Percentiles rank a stretch among this genome's conserved stretches.
These are phyloP conservation scores for Lentinus tigrinus DNA, from an alignment of 768 basidiomycete species.

Conservation along the genomic window DNA sequence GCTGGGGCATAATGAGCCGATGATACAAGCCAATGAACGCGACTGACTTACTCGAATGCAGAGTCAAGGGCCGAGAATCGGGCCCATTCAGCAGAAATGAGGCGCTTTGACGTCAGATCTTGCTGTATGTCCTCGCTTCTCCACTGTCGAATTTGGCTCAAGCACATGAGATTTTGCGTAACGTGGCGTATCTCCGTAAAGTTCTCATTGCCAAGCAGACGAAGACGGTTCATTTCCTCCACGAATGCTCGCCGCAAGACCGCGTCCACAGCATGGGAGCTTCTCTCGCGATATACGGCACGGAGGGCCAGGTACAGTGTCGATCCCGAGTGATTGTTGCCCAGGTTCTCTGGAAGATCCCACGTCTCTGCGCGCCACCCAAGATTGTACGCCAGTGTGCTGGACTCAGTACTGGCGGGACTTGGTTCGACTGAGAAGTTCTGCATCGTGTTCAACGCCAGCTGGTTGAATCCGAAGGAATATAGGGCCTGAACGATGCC, in stretches of 20 bases:
- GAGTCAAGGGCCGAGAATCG: conserved; percentile 48
- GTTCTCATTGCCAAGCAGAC: conserved; percentile 71
- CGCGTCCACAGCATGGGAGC: conserved; percentile 44
- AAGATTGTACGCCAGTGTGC: conserved; percentile 59
- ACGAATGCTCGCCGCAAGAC: conserved; percentile 51
- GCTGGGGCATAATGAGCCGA: conserved; percentile 35
- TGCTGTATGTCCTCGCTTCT: conserved; percentile 36
- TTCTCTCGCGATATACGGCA: conserved; percentile 79
- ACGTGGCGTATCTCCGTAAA: conserved; percentile 72
- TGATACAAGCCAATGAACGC: not conserved
- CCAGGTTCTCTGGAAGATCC: conserved; percentile 77
- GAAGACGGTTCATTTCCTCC: conserved; percentile 64
- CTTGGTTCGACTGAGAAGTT: not conserved
- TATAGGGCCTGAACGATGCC: conserved; percentile 82
- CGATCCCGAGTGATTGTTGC: conserved; percentile 46
- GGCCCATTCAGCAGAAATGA: conserved; percentile 37
- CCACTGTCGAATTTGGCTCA: conserved; percentile 77
- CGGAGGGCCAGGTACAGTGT: conserved; percentile 78
- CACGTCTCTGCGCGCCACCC: conserved; percentile 96
- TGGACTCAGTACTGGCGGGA: conserved; percentile 18
- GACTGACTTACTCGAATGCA: conserved; percentile 61
- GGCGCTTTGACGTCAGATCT: conserved; percentile 32
- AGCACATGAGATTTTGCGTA: conserved; percentile 72
- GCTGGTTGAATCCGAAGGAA: conserved; percentile 83
- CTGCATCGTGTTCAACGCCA: conserved; percentile 65